Evolutionary conservation across 768 basidiomycete genomes (phyloP), one percentile per base, ranked within the genome.

Genomic region (Macrolepiota dolichaula): DNA sequence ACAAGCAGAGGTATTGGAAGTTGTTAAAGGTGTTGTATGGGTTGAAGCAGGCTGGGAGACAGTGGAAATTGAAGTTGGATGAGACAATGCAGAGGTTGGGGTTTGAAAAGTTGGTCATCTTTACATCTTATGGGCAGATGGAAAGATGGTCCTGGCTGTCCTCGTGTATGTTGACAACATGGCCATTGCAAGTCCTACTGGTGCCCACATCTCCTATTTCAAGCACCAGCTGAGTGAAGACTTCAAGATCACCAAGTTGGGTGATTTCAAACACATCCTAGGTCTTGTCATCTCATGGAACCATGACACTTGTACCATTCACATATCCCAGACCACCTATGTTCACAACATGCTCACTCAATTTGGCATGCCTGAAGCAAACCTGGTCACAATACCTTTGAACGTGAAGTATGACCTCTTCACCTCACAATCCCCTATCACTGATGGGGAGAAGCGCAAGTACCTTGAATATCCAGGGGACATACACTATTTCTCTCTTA

Each of bases 1-100:
- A 32, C 7, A 7, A 7, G 7, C 3, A 32, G 29, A 32, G 50
- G 10, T 63, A 53, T 52, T 67, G 66, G 0, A 57, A 38, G 9
- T 66, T 76, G 7, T 59, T 58, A 6, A 62, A 68, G 47, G 59
- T 67, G 3, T 62, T 79, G 2, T 79, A 78, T 66, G 73, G 77
- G 0, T 66, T 76, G 9, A 74, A 75, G 22, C 77, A 79, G 61
- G 68, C 73, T 1, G 70, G 67, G 1, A 55, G 68, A n/a, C 59
- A 70, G 13, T 80, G 77, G 76, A 67, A 67, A 27, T 11, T 19
- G 2, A 36, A 53, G 3, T 50, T 67, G 1, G 29, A 67, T 51
- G 44, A 27, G 10, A 51, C 51, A 15, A 50, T 65, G 10, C 12
- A 46, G 4, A 38, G 51, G 2, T 37, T 66, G 1, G 55, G 60